Conservation (phyloP, 495 filamentous ascomycete genomes). For the Xylaria curta region DNA sequence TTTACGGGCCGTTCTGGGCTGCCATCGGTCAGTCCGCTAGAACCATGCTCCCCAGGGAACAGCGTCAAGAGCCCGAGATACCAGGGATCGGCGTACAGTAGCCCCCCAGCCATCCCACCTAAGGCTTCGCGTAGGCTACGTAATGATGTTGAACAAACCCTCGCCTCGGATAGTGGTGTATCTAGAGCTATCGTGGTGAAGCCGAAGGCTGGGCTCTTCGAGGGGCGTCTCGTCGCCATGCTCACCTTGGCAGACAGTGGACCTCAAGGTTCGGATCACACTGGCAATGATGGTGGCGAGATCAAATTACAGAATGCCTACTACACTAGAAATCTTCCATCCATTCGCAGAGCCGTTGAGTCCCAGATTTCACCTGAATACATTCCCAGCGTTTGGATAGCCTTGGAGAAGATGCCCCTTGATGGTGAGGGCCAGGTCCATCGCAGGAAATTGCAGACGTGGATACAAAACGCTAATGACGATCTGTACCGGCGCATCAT, state of each 20-base stretch:
- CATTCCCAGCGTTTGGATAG: constrained; percentile 51
- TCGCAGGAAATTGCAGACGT: constrained; percentile 52
- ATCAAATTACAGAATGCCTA: constrained; percentile 48
- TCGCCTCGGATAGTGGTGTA: constrained; percentile 34
- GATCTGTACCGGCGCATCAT: constrained; percentile 50
- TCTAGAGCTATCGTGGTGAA: constrained; percentile 48
- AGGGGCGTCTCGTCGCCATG: constrained; percentile 52
- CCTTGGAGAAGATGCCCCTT: constrained; percentile 52
- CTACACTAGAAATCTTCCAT: constrained; percentile 44
- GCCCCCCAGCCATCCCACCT: constrained; percentile 27
- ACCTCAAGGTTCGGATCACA: constrained; percentile 25
- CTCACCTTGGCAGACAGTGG: constrained; percentile 43
- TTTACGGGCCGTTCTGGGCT: constrained; percentile 1
- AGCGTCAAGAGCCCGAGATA: constrained; percentile 17
- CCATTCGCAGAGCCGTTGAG: constrained; percentile 42
- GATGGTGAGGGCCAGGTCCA: constrained; percentile 47
- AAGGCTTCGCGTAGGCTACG: constrained; percentile 33
- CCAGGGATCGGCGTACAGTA: constrained; percentile 17
- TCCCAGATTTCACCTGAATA: constrained; percentile 35
- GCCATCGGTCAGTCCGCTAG: constrained; percentile 25
- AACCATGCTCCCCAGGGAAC: constrained; percentile 21
- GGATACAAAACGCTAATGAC: constrained; percentile 57
- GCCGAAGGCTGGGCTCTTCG: constrained; percentile 55
- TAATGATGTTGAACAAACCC: constrained; percentile 31
- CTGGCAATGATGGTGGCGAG: constrained; percentile 34